Evolutionary conservation across 2,329 filamentous ascomycete species (phyloP).

Genomic region (Aspergillus candidus): DNA sequence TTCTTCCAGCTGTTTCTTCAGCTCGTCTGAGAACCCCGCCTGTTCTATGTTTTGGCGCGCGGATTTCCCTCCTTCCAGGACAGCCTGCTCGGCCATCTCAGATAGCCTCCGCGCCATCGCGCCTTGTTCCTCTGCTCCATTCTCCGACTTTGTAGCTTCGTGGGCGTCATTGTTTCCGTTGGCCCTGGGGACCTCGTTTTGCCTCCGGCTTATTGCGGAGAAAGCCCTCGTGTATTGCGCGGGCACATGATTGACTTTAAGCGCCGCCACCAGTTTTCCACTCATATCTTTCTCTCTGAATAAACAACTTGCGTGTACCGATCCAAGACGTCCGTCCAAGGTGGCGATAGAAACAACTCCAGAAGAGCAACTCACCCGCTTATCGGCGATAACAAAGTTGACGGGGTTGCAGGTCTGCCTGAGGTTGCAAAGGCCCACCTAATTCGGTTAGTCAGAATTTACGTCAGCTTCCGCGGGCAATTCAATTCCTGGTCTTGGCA

Average conservation of each 20-base stretch:
- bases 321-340: too few species aligned
- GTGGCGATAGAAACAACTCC: too few species aligned
- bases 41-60: constrained; percentile 54
- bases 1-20: constrained; percentile 54
- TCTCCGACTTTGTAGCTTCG: constrained; percentile 6
- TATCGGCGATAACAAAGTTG: neutral
- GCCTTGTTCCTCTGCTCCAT: constrained; percentile 39
- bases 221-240: constrained; percentile 15
- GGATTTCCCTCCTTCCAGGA: constrained; percentile 50
- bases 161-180: constrained; percentile 11
- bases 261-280: constrained; percentile 10
- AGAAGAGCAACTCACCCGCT: too few species aligned
- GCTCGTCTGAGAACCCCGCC: constrained; percentile 57
- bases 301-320: neutral
- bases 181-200: constrained; percentile 16
- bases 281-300: constrained; percentile 17
- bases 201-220: constrained; percentile 19
- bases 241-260: constrained; percentile 13
- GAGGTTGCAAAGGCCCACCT: too few species aligned
- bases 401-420: too few species aligned
- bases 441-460: constrained; percentile 13
- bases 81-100: constrained; percentile 55
- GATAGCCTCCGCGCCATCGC: constrained; percentile 54
- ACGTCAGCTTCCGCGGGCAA: constrained; percentile 30
- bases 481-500: constrained; percentile 18